Evolutionary conservation across 306 rosid genomes (phyloP), one percentile per base, ranked within the genome.

Genomic region (Urtica urens): DNA sequence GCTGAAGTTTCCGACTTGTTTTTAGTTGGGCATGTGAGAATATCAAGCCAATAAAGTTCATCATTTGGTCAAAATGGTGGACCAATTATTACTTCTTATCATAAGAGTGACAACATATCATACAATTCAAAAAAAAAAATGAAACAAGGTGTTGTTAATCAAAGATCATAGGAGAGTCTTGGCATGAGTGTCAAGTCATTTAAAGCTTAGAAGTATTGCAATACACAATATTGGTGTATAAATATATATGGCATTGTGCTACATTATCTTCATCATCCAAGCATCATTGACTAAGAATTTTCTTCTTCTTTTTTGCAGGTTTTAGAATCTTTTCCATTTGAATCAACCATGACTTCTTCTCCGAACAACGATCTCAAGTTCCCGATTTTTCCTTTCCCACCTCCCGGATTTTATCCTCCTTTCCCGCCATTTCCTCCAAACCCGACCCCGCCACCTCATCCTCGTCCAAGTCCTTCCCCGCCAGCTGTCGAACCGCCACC

Each of bases 401-500:
- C 64, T 11, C 58, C 63, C 48, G 25, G 29, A 39, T 17, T 9
- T 16, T 12, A 44, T 21, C 65, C 55, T 22, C 33, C 53, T 18
- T 12, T 39, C 25, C n/a, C n/a, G n/a, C 49, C 48, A 30, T 40
- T 16, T 23, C 44, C 60, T 31, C 53, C 47, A 13, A 38, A 37
- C 2, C 45, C 19, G 45, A 5, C 35, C 1, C 53, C 46, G 5
- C 59, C n/a, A n/a, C n/a, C 59, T 23, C 63, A 24, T 19, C 25
- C 42, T 16, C 26, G 28, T 10, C 22, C 71, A 27, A 24, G 28
- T 10, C 22, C 71, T 21, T 44, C 50, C 17, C 60, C 51, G 37
- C 72, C 72, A 7, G 30, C 28, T 11, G 50, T 31, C n/a, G 27
- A 34, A 23, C 64, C 65, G 16, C 64, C 71, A 20, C 57, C 17